These are phyloP conservation scores for Neurospora sp. DNA, from an alignment of 495 filamentous ascomycete genomes.

Conservation along the genomic window DNA sequence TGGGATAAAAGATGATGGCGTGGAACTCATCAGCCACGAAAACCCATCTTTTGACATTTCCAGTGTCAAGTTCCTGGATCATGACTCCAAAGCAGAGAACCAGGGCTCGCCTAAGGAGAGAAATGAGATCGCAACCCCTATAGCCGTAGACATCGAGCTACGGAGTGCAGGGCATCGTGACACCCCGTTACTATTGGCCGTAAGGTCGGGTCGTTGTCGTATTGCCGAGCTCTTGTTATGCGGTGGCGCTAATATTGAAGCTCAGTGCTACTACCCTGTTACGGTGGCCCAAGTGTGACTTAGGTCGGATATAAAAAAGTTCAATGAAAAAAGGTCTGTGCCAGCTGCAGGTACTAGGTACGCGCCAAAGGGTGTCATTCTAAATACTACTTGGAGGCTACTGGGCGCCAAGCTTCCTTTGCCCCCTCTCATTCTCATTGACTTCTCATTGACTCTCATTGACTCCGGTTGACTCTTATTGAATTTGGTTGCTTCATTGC, in stretches of 20 bases:
- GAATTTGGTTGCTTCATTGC: too few relatives aligned
- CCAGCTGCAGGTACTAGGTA: too few relatives aligned
- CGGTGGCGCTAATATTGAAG: neutral
- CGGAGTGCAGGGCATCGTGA: neutral
- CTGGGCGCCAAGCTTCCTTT: too few relatives aligned
- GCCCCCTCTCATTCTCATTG: too few relatives aligned
- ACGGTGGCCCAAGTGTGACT: too few relatives aligned
- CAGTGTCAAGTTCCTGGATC: neutral
- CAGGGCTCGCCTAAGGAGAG: neutral
- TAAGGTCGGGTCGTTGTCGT: fast-evolving
- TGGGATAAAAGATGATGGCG: neutral
- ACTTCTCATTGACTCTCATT: too few relatives aligned
- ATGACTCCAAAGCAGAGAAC: neutral
- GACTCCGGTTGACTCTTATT: too few relatives aligned
- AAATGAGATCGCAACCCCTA: fast-evolving
- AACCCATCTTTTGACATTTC: neutral
- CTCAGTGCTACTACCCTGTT: too few relatives aligned
- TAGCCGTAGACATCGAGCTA: neutral
- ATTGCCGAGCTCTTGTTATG: neutral
- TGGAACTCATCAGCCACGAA: neutral
- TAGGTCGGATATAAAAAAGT: too few relatives aligned
- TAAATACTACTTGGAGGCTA: too few relatives aligned
- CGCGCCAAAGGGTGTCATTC: too few relatives aligned
- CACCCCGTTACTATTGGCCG: neutral
- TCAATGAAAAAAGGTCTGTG: too few relatives aligned